Percentiles rank a stretch among this genome's conserved stretches.
Evolutionary conservation across 805 yeast genomes (phyloP).

Genomic region (Lachancea fermentati): DNA sequence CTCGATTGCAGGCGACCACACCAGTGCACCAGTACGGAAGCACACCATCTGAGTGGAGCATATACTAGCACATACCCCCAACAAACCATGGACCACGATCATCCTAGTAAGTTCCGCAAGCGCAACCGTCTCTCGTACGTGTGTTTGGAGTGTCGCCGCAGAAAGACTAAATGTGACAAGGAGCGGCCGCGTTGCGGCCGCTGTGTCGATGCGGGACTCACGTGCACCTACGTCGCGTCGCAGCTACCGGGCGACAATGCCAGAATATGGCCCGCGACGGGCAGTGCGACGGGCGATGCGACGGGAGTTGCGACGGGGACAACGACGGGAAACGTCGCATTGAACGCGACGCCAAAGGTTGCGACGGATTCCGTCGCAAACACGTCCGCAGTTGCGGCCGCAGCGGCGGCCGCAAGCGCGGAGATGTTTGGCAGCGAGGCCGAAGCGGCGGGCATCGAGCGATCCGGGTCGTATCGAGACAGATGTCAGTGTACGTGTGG

Average conservation of each 20-base stretch:
- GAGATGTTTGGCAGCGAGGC: background rate
- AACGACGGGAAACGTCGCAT: no score
- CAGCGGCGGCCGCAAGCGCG: background rate
- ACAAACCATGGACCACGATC: no score
- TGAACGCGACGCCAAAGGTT: no score
- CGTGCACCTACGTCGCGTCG: slow-evolving; percentile 1
- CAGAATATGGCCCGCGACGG: background rate
- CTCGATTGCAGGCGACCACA: no score
- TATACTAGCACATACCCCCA: no score
- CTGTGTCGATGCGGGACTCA: slow-evolving; percentile 1
- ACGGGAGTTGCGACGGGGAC: background rate
- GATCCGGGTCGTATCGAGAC: no score
- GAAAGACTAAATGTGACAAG: slow-evolving; percentile 10
- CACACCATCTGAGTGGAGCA: no score
- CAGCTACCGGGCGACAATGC: background rate
- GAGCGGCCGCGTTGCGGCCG: slow-evolving; percentile 3
- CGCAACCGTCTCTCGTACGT: slow-evolving; percentile 6
- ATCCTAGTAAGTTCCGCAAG: background rate
- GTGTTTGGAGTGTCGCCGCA: slow-evolving; percentile 5
- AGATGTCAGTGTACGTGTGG: no score
- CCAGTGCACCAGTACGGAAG: no score
- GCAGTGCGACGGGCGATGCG: background rate
- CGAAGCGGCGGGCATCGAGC: background rate
- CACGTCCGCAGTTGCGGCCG: no score
- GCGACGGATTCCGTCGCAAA: no score